Evolutionary conservation across 441 rosid genomes (phyloP).

Genomic region (Mallotus japonicus): DNA sequence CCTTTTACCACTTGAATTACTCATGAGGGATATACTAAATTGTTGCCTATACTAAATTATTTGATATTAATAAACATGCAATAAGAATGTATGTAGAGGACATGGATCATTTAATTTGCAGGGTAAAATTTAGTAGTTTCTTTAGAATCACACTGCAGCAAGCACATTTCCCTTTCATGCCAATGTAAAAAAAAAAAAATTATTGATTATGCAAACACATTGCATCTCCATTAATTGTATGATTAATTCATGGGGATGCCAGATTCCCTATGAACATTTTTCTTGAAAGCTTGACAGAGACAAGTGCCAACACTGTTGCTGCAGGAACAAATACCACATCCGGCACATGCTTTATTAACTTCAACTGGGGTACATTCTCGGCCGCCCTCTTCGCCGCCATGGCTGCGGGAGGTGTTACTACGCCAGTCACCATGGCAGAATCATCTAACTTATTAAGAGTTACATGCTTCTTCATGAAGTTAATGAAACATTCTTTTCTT

Average conservation of each 20-base stretch:
- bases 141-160: no score
- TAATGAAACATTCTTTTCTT: slow-evolving; percentile 39
- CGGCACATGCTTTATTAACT: slow-evolving; percentile 57
- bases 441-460: slow-evolving; percentile 56
- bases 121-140: no score
- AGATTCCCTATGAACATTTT: slow-evolving; percentile 42
- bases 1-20: no score
- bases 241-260: not conserved
- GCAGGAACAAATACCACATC: slow-evolving; percentile 83
- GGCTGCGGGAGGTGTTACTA: slow-evolving; percentile 73
- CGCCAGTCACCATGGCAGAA: slow-evolving; percentile 50
- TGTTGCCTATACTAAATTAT: no score
- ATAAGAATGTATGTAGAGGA: no score
- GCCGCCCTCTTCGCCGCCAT: slow-evolving; percentile 88
- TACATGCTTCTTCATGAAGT: slow-evolving; percentile 42
- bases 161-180: no score
- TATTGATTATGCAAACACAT: no score
- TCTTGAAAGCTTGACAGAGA: slow-evolving; percentile 67
- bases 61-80: no score
- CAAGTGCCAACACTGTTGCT: slow-evolving; percentile 51
- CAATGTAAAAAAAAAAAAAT: no score
- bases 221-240: no score
- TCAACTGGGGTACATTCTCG: slow-evolving; percentile 71
- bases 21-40: no score
- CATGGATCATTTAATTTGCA: no score